These are phyloP conservation scores for Backusella morwellensis DNA, from an alignment of 192 early-diverging fungal species.

Conservation along the genomic window DNA sequence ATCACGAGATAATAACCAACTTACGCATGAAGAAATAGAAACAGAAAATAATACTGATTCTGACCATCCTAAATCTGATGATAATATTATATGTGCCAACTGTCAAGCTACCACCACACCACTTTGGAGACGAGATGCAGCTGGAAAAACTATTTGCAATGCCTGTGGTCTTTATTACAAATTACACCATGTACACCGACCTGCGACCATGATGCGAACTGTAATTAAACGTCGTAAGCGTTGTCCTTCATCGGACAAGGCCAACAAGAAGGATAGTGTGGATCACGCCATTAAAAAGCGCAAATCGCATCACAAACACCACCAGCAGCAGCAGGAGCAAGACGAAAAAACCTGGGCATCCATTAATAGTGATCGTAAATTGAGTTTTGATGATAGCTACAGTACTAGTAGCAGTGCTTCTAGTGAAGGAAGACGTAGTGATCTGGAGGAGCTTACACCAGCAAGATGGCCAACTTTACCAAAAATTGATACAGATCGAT, in stretches of 20 bases:
- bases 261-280: background rate
- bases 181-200: slow-evolving; percentile 72
- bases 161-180: slow-evolving; percentile 91
- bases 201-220: slow-evolving; percentile 64
- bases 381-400: background rate
- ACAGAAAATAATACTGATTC: background rate
- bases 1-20: background rate
- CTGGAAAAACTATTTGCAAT: slow-evolving; percentile 80
- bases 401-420: slow-evolving; percentile 1
- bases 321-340: background rate
- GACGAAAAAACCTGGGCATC: background rate
- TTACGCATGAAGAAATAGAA: background rate
- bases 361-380: background rate
- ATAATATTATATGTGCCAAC: slow-evolving; percentile 56
- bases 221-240: slow-evolving; percentile 69
- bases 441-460: background rate
- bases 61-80: background rate
- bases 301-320: background rate
- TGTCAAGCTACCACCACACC: slow-evolving; percentile 72
- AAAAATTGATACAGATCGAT: slow-evolving; percentile 3
- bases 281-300: background rate
- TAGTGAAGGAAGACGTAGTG: slow-evolving; percentile 5
- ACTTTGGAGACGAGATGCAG: slow-evolving; percentile 72
- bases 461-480: background rate
- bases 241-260: slow-evolving; percentile 10